Base-by-base conservation (phyloP, 129 eudicot species). In the Saussurea involucrata region DNA sequence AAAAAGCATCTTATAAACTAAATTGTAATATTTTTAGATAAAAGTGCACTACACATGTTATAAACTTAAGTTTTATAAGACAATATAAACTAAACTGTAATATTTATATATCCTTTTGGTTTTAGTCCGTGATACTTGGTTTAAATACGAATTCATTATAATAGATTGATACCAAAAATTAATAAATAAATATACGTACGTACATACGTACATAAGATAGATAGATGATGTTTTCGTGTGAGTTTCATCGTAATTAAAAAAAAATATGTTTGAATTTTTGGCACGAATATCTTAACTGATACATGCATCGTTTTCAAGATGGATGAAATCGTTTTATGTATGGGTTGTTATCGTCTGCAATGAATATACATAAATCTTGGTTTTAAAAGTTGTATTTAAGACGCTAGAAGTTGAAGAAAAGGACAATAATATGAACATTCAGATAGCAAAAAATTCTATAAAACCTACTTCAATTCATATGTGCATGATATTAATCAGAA, bases 381-480 rank as follows among this genome's bases (percentile, higher is more conserved):
- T 34, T 2, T 5, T 18, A 0, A 0, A 58, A 5, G 61, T n/a
- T 53, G 61, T 53, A 4, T 5, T 53, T 53, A 2, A 55, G 63
- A 55, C 63, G 18, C 63, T 55, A 55, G 24, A 55, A 55, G 63
- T 55, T 55, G 63, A n/a, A 55, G 24, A 55, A 55, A 55, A 55
- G 24, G 63, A 55, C 63, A 55, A 55, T 18, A 55, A 55, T 55
- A n/a, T 55, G 63, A 55, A 55, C 63, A 55, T 55, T 18, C 63
- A n/a, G 10, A 17, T 20, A n/a, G 68, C 74, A 67, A 70, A 70
- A 64, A 70, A 75, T 55, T 55, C 24, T 55, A 55, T 55, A n/a
- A 55, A 55, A 55, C 24, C 63, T 55, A 55, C 24, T 55, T 55
- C 24, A n/a, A 55, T 55, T 55, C 24, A 55, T 13, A 44, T 44